Evolutionary conservation across 2,329 filamentous ascomycete genomes (phyloP).

Genomic region (Endothia cerciana): DNA sequence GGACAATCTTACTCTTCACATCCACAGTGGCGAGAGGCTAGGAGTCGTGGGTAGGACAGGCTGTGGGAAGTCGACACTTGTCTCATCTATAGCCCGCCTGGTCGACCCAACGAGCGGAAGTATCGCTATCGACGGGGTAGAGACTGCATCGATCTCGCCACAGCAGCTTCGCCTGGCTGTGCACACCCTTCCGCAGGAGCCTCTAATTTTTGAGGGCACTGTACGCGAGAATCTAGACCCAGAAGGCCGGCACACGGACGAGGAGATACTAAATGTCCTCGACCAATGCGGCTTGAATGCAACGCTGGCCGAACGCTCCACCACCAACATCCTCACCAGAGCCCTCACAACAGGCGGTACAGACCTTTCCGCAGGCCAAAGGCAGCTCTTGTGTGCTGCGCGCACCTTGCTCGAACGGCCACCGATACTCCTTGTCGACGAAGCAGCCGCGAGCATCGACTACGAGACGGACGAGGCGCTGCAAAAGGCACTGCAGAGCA

Average conservation of each 20-base stretch:
- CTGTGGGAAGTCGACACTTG: conserved; percentile 40
- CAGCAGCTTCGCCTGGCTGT: conserved; percentile 1
- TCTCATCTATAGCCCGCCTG: conserved; percentile 38
- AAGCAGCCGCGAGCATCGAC: conserved; percentile 22
- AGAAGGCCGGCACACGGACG: conserved; percentile 3
- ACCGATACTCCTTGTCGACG: conserved; percentile 21
- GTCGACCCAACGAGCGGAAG: conserved; percentile 35
- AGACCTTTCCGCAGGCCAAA: conserved; percentile 38
- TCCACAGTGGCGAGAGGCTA: conserved; percentile 12
- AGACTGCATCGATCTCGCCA: conserved; percentile 32
- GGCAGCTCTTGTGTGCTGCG: conserved; percentile 38
- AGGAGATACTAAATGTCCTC: conserved; percentile 14
- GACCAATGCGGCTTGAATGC: conserved; percentile 4
- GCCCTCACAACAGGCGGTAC: conserved; percentile 20
- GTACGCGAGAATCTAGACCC: conserved; percentile 28
- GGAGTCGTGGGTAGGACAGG: conserved; percentile 41
- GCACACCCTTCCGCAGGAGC: conserved; percentile 13
- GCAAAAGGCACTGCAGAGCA: conserved; percentile 8
- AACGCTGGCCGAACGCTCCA: not conserved
- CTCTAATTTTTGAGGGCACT: conserved; percentile 13
- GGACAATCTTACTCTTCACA: conserved; percentile 13
- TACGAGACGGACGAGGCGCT: conserved; percentile 19
- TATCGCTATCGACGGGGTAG: conserved; percentile 38
- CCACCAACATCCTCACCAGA: not conserved
- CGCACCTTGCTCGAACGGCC: conserved; percentile 30